phyloP scores from a whole-genome alignment of 1,139 yeast genomes.

The Geotrichum bryndzae region DNA sequence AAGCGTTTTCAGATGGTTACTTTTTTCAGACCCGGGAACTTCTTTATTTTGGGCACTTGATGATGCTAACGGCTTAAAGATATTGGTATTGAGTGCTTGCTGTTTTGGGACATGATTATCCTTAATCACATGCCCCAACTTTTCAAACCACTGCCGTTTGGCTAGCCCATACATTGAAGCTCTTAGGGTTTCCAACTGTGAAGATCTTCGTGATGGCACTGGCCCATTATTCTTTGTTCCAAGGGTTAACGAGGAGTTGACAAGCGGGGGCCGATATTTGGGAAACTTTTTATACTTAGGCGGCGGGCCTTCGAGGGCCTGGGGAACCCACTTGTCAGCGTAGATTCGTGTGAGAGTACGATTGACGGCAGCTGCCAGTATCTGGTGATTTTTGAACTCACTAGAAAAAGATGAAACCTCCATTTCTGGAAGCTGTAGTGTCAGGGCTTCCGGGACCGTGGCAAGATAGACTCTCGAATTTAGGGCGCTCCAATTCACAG shows the following conservation, averaged over 20 bases:
- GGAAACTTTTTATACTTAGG: constrained; percentile 3
- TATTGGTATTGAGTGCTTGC: neutral
- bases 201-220: neutral
- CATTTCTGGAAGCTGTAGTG: neutral
- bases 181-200: constrained; percentile 24
- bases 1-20: neutral
- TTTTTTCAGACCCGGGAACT: neutral
- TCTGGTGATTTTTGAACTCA: constrained; percentile 7
- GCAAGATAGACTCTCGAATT: constrained; percentile 18
- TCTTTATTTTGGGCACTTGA: no score
- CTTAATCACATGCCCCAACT: neutral
- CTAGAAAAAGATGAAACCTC: neutral
- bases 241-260: neutral
- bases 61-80: neutral
- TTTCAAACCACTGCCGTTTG: neutral
- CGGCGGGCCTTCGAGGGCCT: constrained; percentile 17
- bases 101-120: neutral
- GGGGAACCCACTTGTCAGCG: constrained; percentile 22
- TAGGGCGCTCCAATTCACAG: constrained; percentile 24
- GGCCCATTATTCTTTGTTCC: neutral
- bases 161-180: constrained; percentile 6
- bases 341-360: constrained; percentile 20
- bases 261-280: neutral
- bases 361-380: constrained; percentile 22
- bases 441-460: neutral